Base-by-base conservation (phyloP, 371 early-diverging fungal species). In the Mortierella sp. region DNA sequence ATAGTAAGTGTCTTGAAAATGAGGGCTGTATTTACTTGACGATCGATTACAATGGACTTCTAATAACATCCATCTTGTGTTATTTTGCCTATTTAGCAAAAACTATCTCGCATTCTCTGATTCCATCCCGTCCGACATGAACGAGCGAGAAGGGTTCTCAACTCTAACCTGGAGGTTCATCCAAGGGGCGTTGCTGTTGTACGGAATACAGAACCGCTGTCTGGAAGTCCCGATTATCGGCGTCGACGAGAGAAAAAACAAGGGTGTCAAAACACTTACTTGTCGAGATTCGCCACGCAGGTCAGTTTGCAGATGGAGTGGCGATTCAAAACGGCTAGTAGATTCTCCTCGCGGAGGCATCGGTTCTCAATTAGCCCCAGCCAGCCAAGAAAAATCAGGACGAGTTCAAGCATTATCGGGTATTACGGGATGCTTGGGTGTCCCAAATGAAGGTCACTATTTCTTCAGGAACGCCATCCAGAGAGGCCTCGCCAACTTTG, bases 321-420 rank as follows among this genome's bases (percentile, higher is more conserved):
- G 66, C 29, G 7, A 16, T 67, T 37, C n/a, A n/a, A n/a, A n/a
- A n/a, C n/a, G n/a, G n/a, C n/a, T n/a, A n/a, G n/a, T n/a, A n/a
- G n/a, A n/a, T n/a, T n/a, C n/a, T n/a, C n/a, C n/a, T n/a, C n/a
- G n/a, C n/a, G 55, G 55, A 22, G 55, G 40, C 5, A 52, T 13
- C 14, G 58, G 55, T 24, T 24, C 41, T 19, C 26, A 24, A 24
- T 43, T 68, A 13, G 40, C 69, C 5, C 58, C 53, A 55, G 69
- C 58, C 9, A 41, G 10, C 1, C 22, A 67, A 10, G 70, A 69
- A 14, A 77, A 68, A 40, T 55, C 70, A 19, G 73, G 69, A 11
- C 2, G 74, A 11, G 74, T 68, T 7, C 71, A 74, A 69, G 22
- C 68, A 39, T 74, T 74, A 41, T 74, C 71, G 8, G 74, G 79